These are phyloP conservation scores for Metarhizium rileyi DNA, from an alignment of 2,329 filamentous ascomycete species.

Conservation along the genomic window DNA sequence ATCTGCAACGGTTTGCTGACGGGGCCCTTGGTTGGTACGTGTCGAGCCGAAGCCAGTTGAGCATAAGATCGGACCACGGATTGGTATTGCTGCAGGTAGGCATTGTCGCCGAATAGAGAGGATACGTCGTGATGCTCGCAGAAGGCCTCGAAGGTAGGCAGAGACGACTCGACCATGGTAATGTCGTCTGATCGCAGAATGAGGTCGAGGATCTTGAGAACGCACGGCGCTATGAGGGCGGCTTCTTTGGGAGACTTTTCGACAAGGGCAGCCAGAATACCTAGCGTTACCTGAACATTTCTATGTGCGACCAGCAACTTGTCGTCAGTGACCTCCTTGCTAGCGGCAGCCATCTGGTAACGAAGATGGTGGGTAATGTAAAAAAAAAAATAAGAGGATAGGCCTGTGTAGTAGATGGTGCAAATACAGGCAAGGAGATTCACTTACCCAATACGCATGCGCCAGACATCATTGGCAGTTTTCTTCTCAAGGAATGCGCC, in stretches of 20 bases:
- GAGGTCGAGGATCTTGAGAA: conserved; percentile 74
- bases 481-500: conserved; percentile 91
- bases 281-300: conserved; percentile 88
- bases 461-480: conserved; percentile 84
- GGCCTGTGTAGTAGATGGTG: neutral
- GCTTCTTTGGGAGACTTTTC: conserved; percentile 89
- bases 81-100: conserved; percentile 74
- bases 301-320: conserved; percentile 31
- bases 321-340: neutral
- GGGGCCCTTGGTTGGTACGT: conserved; percentile 38
- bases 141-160: conserved; percentile 78
- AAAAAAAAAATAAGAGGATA: neutral
- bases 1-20: conserved; percentile 65
- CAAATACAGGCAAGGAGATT: neutral
- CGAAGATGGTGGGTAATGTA: neutral
- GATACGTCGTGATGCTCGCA: conserved; percentile 83
- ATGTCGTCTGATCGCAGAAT: conserved; percentile 82
- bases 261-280: conserved; percentile 83
- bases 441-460: conserved; percentile 70
- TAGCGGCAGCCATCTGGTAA: neutral
- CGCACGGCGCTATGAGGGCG: conserved; percentile 74
- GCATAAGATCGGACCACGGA: conserved; percentile 74
- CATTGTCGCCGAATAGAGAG: conserved; percentile 74
- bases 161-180: conserved; percentile 83
- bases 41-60: conserved; percentile 60